Evolutionary conservation across 75 land plant genomes (phyloP).

Genomic region (Picea sitchensis): DNA sequence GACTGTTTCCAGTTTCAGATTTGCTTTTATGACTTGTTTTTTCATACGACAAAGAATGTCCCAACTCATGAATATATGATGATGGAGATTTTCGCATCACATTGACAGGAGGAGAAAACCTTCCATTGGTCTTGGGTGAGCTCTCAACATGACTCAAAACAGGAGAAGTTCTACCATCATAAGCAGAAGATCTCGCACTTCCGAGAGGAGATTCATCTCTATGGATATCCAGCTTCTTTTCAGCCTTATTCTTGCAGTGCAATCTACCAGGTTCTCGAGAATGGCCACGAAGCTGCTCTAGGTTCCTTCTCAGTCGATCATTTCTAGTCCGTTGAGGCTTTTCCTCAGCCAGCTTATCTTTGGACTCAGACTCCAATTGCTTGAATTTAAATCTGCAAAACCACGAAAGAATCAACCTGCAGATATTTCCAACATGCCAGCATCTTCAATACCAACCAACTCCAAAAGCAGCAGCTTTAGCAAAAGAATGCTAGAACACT

Average conservation of each 20-base stretch:
- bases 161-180: slow-evolving; percentile 8
- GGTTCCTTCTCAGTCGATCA: not conserved
- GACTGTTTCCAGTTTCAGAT: slow-evolving; percentile 10
- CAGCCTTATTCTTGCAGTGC: not conserved
- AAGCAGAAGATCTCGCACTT: slow-evolving; percentile 9
- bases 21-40: slow-evolving; percentile 13
- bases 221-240: not conserved
- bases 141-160: slow-evolving; percentile 3
- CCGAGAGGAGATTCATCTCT: slow-evolving; percentile 10
- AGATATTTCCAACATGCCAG: not conserved
- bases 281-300: not conserved
- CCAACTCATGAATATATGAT: not conserved
- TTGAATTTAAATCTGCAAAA: slow-evolving; percentile 6
- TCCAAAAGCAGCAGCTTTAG: not conserved
- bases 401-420: not conserved
- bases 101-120: slow-evolving; percentile 9
- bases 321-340: not conserved
- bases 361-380: not conserved
- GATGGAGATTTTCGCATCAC: not conserved
- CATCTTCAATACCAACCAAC: not conserved
- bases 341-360: not conserved
- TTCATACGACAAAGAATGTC: slow-evolving; percentile 7
- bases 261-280: not conserved
- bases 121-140: slow-evolving; percentile 9
- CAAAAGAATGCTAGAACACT: not conserved